Evolutionary conservation across 2,329 filamentous ascomycete species (phyloP), one percentile per base, ranked within the genome.

Genomic region (Fusarium caatingaense): DNA sequence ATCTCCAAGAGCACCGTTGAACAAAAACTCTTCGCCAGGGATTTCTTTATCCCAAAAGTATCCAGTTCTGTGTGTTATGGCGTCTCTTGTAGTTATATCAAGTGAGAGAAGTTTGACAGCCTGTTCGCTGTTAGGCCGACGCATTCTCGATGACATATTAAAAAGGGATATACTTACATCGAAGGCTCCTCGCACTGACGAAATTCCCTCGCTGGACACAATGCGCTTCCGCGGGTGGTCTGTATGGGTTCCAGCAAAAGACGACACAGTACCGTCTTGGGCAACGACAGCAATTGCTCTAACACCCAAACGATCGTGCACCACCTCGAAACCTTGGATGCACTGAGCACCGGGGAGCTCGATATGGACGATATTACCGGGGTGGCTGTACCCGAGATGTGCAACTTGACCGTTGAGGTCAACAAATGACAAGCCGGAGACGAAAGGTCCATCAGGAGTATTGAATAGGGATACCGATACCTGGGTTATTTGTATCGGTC

Each of bases 11-110:
- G 37, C 37, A n/a, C 37, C 8, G n/a, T 40, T 11, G 18, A 40
- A 1, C 1, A 40, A 40, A n/a, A 4, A 11, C 3, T 40, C 18
- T n/a, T n/a, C 1, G 18, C 5, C 18, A 9, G 18, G 37, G 4
- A 40, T 5, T 6, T 20, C 2, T 8, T 18, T 9, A 11, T 9
- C 0, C 37, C 37, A 40, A 1, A 40, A n/a, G 37, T n/a, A 40
- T 11, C 18, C n/a, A 11, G 15, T 40, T 4, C 37, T 40, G 16
- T 11, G 10, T 6, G 18, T n/a, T 40, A n/a, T 9, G n/a, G 9
- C 3, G 10, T n/a, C 18, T 20, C 8, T n/a, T 40, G 37, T 28
- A 12, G 27, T 9, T 40, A 11, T 9, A 20, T 18, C n/a, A 2
- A 40, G 18, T 10, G 16, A 4, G 1, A 40, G 8, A 2, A 40